A percentile compares a stretch with the other conserved stretches of the same genome.
Conservation (phyloP, 2,329 filamentous ascomycete species). For the Mycogone perniciosa region DNA sequence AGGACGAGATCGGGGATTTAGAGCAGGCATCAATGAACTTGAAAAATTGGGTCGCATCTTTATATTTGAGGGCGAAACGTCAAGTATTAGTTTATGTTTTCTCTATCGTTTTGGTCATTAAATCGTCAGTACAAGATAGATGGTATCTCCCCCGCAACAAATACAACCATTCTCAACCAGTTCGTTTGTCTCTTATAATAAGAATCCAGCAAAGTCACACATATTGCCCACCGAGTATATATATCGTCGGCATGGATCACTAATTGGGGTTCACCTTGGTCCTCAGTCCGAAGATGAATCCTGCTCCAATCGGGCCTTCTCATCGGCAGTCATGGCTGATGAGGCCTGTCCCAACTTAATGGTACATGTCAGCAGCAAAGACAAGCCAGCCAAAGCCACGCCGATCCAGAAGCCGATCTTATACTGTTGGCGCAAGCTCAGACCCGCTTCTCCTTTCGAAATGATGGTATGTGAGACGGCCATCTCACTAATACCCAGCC, state of each 20-base stretch:
- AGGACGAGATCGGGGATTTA: no score
- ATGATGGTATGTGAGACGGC: slow-evolving; percentile 43
- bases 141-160: neutral
- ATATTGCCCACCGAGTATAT: no score
- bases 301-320: slow-evolving; percentile 33
- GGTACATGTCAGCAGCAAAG: slow-evolving; percentile 49
- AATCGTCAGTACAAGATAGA: neutral
- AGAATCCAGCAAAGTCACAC: no score
- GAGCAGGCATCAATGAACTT: no score
- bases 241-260: no score
- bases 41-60: neutral
- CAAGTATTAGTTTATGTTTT: neutral
- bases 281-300: neutral
- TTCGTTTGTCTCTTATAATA: no score
- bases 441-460: slow-evolving; percentile 16
- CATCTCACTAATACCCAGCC: slow-evolving; percentile 56
- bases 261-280: neutral
- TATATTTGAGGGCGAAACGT: neutral
- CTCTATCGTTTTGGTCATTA: neutral
- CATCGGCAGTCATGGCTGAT: slow-evolving; percentile 52
- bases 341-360: slow-evolving; percentile 50
- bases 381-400: slow-evolving; percentile 46
- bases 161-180: neutral
- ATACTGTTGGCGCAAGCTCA: slow-evolving; percentile 48
- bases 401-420: slow-evolving; percentile 63